These are phyloP conservation scores for Corchorus capsularis DNA, from an alignment of 345 rosid genomes.

Conservation along the genomic window DNA sequence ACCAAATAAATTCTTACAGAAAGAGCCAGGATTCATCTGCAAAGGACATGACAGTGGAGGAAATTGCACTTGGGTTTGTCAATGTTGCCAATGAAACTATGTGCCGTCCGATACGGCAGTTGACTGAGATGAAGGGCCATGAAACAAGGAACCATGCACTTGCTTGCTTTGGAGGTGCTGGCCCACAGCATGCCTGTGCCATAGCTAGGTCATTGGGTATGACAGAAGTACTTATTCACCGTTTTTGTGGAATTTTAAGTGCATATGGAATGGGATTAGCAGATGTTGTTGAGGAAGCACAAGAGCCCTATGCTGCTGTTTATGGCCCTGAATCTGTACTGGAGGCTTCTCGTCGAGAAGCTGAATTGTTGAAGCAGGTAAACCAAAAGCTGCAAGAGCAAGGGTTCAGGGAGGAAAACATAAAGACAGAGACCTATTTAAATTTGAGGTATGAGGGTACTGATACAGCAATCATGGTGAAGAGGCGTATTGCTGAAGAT, in stretches of 20 bases:
- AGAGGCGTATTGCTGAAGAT: constrained; percentile 46
- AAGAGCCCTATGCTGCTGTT: constrained; percentile 88
- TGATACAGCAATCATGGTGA: constrained; percentile 98
- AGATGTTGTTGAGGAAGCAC: constrained; percentile 94
- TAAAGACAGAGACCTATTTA: constrained; percentile 70
- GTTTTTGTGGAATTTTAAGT: constrained; percentile 89
- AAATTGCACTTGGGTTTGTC: constrained; percentile 86
- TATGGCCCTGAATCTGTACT: constrained; percentile 63
- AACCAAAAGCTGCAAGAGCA: constrained; percentile 70
- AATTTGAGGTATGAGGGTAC: constrained; percentile 94
- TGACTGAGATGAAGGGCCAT: constrained; percentile 98
- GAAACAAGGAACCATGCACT: constrained; percentile 94
- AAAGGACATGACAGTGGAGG: constrained; percentile 85
- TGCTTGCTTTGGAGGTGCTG: constrained; percentile 99
- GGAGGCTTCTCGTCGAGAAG: constrained; percentile 74
- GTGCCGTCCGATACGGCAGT: constrained; percentile 94
- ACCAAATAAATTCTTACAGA: constrained; percentile 72
- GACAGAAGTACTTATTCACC: constrained; percentile 87
- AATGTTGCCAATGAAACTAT: constrained; percentile 97
- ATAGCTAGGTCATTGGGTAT: constrained; percentile 91
- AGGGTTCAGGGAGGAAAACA: constrained; percentile 70
- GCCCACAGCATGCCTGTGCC: constrained; percentile 98
- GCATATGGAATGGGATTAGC: constrained; percentile 99
- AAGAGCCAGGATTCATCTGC: constrained; percentile 72
- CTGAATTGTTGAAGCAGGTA: constrained; percentile 52